These are phyloP conservation scores for Epichloe amarillans DNA, from an alignment of 2,329 filamentous ascomycete genomes.

Conservation along the genomic window DNA sequence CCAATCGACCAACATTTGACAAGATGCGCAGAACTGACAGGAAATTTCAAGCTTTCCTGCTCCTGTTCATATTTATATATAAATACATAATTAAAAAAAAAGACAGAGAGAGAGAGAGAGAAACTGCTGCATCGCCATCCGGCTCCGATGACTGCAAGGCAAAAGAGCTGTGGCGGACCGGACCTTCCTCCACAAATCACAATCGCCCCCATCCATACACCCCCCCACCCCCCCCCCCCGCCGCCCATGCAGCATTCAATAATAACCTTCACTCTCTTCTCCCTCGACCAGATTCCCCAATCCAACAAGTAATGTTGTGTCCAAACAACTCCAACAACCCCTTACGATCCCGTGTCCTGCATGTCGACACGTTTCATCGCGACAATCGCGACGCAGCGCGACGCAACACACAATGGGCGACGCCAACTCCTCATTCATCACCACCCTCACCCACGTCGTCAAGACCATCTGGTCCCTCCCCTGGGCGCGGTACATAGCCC, in stretches of 20 bases:
- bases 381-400: no score
- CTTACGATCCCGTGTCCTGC: not conserved
- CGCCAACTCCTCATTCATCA: slow-evolving; percentile 10
- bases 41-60: no score
- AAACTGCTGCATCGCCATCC: not conserved
- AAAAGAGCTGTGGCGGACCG: not conserved
- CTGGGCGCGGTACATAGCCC: slow-evolving; percentile 15
- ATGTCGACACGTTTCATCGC: not conserved
- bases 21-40: no score
- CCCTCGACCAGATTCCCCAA: not conserved
- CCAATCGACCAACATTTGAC: no score
- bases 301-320: not conserved
- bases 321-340: not conserved
- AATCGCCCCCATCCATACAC: not conserved
- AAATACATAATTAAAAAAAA: not conserved
- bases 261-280: not conserved
- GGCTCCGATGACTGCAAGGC: not conserved
- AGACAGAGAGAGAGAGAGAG: not conserved
- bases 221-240: no score
- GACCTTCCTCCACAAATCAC: not conserved
- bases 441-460: slow-evolving; percentile 14
- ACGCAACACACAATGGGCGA: slow-evolving; percentile 6
- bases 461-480: slow-evolving; percentile 15
- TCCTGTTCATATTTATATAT: no score
- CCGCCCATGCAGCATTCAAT: not conserved